phyloP scores from a whole-genome alignment of 164 flowering plant genomes.

The Hamamelis virginiana region DNA sequence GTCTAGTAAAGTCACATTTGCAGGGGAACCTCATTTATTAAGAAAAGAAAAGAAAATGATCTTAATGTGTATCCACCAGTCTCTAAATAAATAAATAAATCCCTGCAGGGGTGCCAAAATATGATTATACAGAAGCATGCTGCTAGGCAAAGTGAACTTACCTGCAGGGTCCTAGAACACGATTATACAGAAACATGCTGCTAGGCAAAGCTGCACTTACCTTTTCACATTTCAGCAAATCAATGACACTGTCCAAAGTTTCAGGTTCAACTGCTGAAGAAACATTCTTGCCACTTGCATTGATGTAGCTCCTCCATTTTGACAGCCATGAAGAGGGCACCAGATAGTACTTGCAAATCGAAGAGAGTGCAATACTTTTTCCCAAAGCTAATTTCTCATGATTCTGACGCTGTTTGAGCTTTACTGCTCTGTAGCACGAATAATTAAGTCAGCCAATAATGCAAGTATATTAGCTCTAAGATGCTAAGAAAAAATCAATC shows the following conservation, averaged over 20 bases:
- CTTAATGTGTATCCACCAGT: not conserved
- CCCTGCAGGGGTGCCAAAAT: not conserved
- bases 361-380: constrained; percentile 57
- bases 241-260: constrained; percentile 48
- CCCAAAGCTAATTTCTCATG: constrained; percentile 82
- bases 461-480: constrained; percentile 3
- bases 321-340: constrained; percentile 85
- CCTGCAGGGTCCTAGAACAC: not conserved
- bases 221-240: constrained; percentile 63
- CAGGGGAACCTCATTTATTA: not conserved
- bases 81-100: not conserved
- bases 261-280: constrained; percentile 69
- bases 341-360: constrained; percentile 64
- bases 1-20: not conserved
- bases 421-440: constrained; percentile 61
- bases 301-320: constrained; percentile 75
- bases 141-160: too few relatives aligned
- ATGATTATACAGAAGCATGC: constrained; percentile 2
- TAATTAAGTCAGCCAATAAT: constrained; percentile 23
- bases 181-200: not conserved
- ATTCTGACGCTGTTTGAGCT: constrained; percentile 76
- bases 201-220: constrained; percentile 31
- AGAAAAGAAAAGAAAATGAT: not conserved
- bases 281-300: constrained; percentile 59
- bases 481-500: constrained; percentile 4